A percentile compares a stretch with the other conserved stretches of the same genome.
phyloP scores from a whole-genome alignment of 108 stramenopile species.

The Chaetoceros tenuissimus region DNA sequence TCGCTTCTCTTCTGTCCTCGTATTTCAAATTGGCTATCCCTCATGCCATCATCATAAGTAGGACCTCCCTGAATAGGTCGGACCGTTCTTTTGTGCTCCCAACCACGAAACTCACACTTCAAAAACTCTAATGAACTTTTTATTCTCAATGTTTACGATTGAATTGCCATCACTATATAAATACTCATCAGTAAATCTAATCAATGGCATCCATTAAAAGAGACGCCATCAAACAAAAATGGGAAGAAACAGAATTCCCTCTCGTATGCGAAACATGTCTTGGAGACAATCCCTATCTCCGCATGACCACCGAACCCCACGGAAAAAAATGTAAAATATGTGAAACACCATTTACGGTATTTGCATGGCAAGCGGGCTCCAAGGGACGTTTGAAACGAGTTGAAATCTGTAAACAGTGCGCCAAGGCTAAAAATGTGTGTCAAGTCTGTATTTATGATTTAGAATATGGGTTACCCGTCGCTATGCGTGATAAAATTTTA shows the following conservation, averaged over 20 bases:
- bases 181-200: too few relatives aligned
- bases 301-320: slow-evolving; percentile 91
- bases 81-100: too few relatives aligned
- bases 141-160: too few relatives aligned
- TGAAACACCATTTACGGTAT: slow-evolving; percentile 90
- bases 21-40: too few relatives aligned
- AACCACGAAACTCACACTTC: too few relatives aligned
- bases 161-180: too few relatives aligned
- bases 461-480: slow-evolving; percentile 92
- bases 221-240: slow-evolving; percentile 83
- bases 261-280: slow-evolving; percentile 98
- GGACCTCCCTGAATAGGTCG: too few relatives aligned
- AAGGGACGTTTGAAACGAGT: slow-evolving; percentile 92
- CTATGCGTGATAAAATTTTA: slow-evolving; percentile 86
- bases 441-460: slow-evolving; percentile 98
- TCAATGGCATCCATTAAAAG: slow-evolving; percentile 69
- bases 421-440: slow-evolving; percentile 97
- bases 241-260: slow-evolving; percentile 96
- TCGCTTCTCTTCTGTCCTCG: too few relatives aligned
- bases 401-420: slow-evolving; percentile 93
- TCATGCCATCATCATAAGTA: too few relatives aligned
- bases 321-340: slow-evolving; percentile 97
- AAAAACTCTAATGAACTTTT: too few relatives aligned
- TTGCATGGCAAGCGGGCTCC: slow-evolving; percentile 97
- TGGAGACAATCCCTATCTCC: slow-evolving; percentile 97